Evolutionary conservation across 139 green algal species (phyloP).

Genomic region (Medakamo hakoo): DNA sequence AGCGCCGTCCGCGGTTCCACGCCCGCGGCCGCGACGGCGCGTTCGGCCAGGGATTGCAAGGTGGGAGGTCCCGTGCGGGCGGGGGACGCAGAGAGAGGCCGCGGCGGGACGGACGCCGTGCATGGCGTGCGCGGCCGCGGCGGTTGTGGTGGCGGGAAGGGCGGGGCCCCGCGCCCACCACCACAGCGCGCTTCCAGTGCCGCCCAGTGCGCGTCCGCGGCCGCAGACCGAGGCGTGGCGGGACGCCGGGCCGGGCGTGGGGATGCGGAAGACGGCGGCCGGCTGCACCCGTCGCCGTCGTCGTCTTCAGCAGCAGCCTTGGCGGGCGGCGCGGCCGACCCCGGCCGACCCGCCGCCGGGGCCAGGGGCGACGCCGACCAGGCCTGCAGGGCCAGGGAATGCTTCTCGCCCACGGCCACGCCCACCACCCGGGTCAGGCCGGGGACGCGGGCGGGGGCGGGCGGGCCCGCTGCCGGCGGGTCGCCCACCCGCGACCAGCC

Average conservation of each 20-base stretch:
- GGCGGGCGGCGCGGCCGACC: background rate
- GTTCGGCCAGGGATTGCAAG: slow-evolving; percentile 59
- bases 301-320: slow-evolving; percentile 6
- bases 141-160: background rate
- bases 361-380: slow-evolving; percentile 37
- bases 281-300: background rate
- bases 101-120: background rate
- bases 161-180: background rate
- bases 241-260: background rate
- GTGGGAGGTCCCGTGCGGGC: slow-evolving; percentile 8
- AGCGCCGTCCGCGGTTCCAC: slow-evolving; percentile 59
- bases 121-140: background rate
- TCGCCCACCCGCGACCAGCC: slow-evolving; percentile 24
- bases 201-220: background rate
- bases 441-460: slow-evolving; percentile 24
- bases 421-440: slow-evolving; percentile 31
- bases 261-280: background rate
- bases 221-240: background rate
- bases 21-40: slow-evolving; percentile 35
- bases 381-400: slow-evolving; percentile 62
- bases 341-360: slow-evolving; percentile 4
- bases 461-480: too few relatives aligned
- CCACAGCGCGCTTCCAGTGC: background rate
- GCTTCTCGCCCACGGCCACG: slow-evolving; percentile 77
- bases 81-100: background rate